phyloP scores from a whole-genome alignment of 306 rosid species.

The Lupinus albus region DNA sequence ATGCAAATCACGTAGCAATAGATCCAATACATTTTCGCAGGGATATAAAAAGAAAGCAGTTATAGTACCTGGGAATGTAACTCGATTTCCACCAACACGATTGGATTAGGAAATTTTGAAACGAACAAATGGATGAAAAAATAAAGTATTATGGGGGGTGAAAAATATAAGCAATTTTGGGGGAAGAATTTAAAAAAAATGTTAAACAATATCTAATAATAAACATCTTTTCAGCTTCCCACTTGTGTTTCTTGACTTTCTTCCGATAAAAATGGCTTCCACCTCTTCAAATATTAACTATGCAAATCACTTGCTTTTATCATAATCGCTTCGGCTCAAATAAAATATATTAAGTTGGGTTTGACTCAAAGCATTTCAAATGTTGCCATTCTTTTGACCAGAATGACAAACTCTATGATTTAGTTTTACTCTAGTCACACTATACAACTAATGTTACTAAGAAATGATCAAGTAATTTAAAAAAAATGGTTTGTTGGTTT shows the following conservation, averaged over 20 bases:
- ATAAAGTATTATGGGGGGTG: not conserved
- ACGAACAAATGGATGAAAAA: constrained; percentile 10
- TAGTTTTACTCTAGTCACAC: too few relatives aligned
- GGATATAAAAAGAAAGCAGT: not conserved
- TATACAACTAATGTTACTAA: too few relatives aligned
- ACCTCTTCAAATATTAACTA: not conserved
- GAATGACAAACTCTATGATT: too few relatives aligned
- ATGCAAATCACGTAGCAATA: constrained; percentile 24
- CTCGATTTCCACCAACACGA: constrained; percentile 36
- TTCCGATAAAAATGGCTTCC: constrained; percentile 32
- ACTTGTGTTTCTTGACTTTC: constrained; percentile 37
- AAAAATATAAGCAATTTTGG: not conserved
- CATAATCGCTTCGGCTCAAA: not conserved
- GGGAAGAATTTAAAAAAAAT: not conserved
- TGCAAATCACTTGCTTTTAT: not conserved
- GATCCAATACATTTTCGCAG: not conserved
- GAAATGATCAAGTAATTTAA: too few relatives aligned
- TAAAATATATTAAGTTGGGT: not conserved
- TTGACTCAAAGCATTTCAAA: too few relatives aligned
- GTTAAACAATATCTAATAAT: not conserved
- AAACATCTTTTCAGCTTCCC: constrained; percentile 18
- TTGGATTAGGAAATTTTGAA: constrained; percentile 34
- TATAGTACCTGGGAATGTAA: constrained; percentile 45
- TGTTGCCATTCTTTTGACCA: too few relatives aligned
- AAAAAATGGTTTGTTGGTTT: too few relatives aligned